Conservation (phyloP, 1,284 basidiomycete genomes). For the Cystobasidium slooffiae region DNA sequence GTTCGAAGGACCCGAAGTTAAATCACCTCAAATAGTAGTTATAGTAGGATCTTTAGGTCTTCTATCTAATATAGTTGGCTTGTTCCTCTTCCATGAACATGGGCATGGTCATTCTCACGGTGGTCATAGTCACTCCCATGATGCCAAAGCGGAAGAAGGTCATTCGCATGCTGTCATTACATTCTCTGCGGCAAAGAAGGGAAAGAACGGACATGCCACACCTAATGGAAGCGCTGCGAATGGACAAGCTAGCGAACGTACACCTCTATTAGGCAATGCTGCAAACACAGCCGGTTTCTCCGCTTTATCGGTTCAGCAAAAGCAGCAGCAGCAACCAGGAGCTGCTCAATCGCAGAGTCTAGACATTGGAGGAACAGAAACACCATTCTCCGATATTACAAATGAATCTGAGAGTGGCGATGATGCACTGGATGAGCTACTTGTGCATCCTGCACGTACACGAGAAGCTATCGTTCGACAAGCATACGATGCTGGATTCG, state of each 20-base stretch:
- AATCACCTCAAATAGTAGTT: slow-evolving; percentile 83
- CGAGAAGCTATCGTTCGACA: slow-evolving; percentile 50
- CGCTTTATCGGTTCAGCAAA: slow-evolving; percentile 7
- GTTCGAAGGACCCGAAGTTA: slow-evolving; percentile 84
- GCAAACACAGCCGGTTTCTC: neutral
- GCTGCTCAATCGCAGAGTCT: neutral
- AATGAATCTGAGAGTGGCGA: slow-evolving; percentile 28
- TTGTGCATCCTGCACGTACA: slow-evolving; percentile 51
- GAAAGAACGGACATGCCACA: slow-evolving; percentile 3
- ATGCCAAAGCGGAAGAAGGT: slow-evolving; percentile 35
- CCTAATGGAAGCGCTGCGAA: neutral
- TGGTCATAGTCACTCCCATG: slow-evolving; percentile 33
- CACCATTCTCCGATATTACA: slow-evolving; percentile 30
- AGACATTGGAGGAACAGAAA: slow-evolving; percentile 27
- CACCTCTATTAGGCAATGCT: slow-evolving; percentile 45
- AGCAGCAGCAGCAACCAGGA: neutral
- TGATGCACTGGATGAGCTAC: slow-evolving; percentile 49
- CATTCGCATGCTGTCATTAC: slow-evolving; percentile 33
- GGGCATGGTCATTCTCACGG: slow-evolving; percentile 30
- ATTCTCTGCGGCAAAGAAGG: slow-evolving; percentile 10
- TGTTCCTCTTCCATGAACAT: slow-evolving; percentile 86
- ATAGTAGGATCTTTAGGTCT: slow-evolving; percentile 88
- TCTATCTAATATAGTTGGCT: slow-evolving; percentile 86
- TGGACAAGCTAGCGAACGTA: slow-evolving; percentile 44
- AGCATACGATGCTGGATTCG: slow-evolving; percentile 51